A percentile compares a stretch with the other conserved stretches of the same genome.
phyloP scores from a whole-genome alignment of 2,329 filamentous ascomycete genomes.

The Daldinia sp. region DNA sequence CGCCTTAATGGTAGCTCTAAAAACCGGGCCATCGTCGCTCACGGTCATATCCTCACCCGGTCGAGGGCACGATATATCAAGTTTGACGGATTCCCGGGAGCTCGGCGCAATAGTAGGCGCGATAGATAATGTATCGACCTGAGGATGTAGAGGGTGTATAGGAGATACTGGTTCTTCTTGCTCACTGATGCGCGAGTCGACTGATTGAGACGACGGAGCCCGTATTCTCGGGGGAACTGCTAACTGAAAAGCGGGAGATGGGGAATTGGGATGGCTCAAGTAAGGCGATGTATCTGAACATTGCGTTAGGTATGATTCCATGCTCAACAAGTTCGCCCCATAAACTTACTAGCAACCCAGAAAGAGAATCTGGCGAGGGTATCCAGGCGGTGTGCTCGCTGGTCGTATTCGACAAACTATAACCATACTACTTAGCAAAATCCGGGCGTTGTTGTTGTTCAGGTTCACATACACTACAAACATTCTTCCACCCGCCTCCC shows the following conservation, averaged over 20 bases:
- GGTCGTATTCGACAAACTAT: constrained; percentile 96
- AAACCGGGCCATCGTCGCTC: constrained; percentile 92
- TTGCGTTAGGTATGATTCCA: constrained; percentile 40
- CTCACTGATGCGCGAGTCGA: constrained; percentile 86
- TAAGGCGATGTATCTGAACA: constrained; percentile 58
- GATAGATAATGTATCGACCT: constrained; percentile 53
- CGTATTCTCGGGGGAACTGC: constrained; percentile 80
- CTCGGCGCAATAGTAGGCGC: constrained; percentile 36
- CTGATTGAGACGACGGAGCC: constrained; percentile 87
- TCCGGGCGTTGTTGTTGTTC: background rate
- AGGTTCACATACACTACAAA: constrained; percentile 77
- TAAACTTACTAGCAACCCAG: constrained; percentile 83
- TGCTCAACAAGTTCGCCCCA: background rate
- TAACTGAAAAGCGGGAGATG: constrained; percentile 79
- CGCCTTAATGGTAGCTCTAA: constrained; percentile 95
- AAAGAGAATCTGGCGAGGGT: constrained; percentile 94
- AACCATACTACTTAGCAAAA: constrained; percentile 45
- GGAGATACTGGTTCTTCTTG: constrained; percentile 71
- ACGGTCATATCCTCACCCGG: constrained; percentile 87
- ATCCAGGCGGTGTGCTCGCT: constrained; percentile 87
- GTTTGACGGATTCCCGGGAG: constrained; percentile 72
- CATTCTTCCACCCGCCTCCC: constrained; percentile 93
- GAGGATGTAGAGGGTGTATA: constrained; percentile 54
- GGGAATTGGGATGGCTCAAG: constrained; percentile 71
- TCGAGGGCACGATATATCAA: constrained; percentile 88